These are phyloP conservation scores for Porcisia deanei DNA, from an alignment of 208 protist genomes.

Conservation along the genomic window DNA sequence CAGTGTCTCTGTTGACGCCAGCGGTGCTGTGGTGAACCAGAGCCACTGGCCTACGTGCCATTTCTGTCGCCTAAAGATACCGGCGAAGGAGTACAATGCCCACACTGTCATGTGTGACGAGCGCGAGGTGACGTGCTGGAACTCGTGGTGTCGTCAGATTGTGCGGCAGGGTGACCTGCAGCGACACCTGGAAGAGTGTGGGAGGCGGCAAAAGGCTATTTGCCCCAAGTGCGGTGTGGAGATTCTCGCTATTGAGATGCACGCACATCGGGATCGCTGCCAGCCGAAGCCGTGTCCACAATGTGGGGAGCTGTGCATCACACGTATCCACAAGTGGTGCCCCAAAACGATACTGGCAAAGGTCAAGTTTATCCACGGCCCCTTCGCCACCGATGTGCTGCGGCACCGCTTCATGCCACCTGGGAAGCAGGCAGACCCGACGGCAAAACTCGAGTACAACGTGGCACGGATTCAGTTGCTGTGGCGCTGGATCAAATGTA, in stretches of 20 bases:
- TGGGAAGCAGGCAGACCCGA: slow-evolving; percentile 28
- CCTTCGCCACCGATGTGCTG: slow-evolving; percentile 70
- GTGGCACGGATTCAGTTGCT: slow-evolving; percentile 83
- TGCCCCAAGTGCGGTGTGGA: slow-evolving; percentile 82
- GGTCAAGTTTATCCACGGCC: slow-evolving; percentile 39
- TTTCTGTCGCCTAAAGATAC: slow-evolving; percentile 65
- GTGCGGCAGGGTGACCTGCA: slow-evolving; percentile 72
- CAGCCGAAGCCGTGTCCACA: slow-evolving; percentile 63
- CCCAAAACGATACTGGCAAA: slow-evolving; percentile 46
- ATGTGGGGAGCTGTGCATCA: slow-evolving; percentile 84
- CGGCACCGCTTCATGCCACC: slow-evolving; percentile 35
- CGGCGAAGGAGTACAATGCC: slow-evolving; percentile 81
- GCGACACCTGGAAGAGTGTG: slow-evolving; percentile 83
- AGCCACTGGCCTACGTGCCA: slow-evolving; percentile 62
- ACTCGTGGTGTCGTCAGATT: slow-evolving; percentile 86
- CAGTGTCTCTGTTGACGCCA: neutral
- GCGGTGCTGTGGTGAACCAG: slow-evolving; percentile 9
- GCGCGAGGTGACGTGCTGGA: slow-evolving; percentile 88
- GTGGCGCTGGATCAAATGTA: slow-evolving; percentile 85
- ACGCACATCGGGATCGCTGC: slow-evolving; percentile 72
- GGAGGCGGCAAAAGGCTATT: slow-evolving; percentile 63
- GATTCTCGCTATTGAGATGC: slow-evolving; percentile 67
- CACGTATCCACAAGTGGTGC: slow-evolving; percentile 85
- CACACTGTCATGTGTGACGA: slow-evolving; percentile 89
- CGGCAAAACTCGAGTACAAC: slow-evolving; percentile 47